Evolutionary conservation across 805 yeast species (phyloP).

Genomic region (Metschnikowia cubensis): DNA sequence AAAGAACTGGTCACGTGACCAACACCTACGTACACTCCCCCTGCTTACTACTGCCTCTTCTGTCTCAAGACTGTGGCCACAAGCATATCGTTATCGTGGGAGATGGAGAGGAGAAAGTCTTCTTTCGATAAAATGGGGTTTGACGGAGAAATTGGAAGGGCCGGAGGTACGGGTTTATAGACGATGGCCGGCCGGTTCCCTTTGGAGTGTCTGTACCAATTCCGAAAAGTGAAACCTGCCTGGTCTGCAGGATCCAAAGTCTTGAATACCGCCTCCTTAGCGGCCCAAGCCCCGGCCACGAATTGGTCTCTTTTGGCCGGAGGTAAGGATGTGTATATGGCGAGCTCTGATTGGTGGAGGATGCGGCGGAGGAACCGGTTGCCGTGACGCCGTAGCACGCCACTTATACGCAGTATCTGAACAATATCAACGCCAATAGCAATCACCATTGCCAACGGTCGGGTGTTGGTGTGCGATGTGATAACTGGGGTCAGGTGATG

Average conservation of each 20-base stretch:
- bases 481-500: too few species aligned
- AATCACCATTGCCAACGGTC: neutral
- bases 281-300: conserved; percentile 63
- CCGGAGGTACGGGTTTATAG: neutral
- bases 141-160: too few species aligned
- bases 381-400: conserved; percentile 30
- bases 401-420: conserved; percentile 41
- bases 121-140: conserved; percentile 24
- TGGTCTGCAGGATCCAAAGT: conserved; percentile 50
- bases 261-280: conserved; percentile 72
- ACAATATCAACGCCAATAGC: conserved; percentile 61
- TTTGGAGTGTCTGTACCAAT: conserved; percentile 53
- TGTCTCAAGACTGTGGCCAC: conserved; percentile 54
- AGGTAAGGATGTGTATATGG: conserved; percentile 22
- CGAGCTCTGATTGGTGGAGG: conserved; percentile 48
- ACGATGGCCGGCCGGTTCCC: conserved; percentile 44
- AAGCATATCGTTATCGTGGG: conserved; percentile 64
- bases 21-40: too few species aligned
- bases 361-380: conserved; percentile 37
- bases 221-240: conserved; percentile 46
- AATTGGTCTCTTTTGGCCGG: conserved; percentile 22
- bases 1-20: too few species aligned
- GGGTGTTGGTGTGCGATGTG: neutral
- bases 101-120: conserved; percentile 49
- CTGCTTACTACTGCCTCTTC: neutral